Evolutionary conservation across 1,284 basidiomycete species (phyloP).

Genomic region (Puccinia triticina): DNA sequence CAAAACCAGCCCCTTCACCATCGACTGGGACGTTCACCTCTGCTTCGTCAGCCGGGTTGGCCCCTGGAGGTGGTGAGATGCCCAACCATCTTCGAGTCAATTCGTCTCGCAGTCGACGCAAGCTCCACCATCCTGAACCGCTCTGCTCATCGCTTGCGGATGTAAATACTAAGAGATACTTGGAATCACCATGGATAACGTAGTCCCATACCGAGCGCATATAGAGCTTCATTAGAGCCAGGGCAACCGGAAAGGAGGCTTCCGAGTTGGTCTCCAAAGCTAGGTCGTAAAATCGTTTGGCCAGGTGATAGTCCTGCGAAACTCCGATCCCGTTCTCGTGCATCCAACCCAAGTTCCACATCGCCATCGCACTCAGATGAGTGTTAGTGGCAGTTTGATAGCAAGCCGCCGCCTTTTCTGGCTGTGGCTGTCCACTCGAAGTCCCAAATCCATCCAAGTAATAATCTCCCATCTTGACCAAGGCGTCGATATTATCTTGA

Average conservation of each 20-base stretch:
- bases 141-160: constrained; percentile 31
- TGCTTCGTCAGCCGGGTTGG: constrained; percentile 14
- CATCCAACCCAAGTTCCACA: constrained; percentile 99
- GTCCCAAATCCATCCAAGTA: constrained; percentile 84
- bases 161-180: constrained; percentile 43
- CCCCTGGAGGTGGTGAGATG: constrained; percentile 44
- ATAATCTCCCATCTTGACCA: constrained; percentile 87
- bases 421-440: constrained; percentile 66
- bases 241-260: constrained; percentile 80
- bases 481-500: constrained; percentile 89
- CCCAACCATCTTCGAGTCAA: constrained; percentile 49
- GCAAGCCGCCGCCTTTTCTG: constrained; percentile 86
- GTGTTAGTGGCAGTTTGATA: constrained; percentile 90
- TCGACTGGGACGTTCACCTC: constrained; percentile 25
- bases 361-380: constrained; percentile 84
- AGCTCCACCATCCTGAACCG: constrained; percentile 48
- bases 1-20: constrained; percentile 13
- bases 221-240: constrained; percentile 83
- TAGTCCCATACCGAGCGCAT: constrained; percentile 74
- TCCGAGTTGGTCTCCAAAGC: constrained; percentile 83
- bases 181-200: constrained; percentile 48
- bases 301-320: constrained; percentile 89
- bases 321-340: constrained; percentile 95
- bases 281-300: constrained; percentile 92
- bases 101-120: constrained; percentile 42